Base-by-base conservation (phyloP, 2,329 filamentous ascomycete genomes). In the Neoarthrinium moseri region DNA sequence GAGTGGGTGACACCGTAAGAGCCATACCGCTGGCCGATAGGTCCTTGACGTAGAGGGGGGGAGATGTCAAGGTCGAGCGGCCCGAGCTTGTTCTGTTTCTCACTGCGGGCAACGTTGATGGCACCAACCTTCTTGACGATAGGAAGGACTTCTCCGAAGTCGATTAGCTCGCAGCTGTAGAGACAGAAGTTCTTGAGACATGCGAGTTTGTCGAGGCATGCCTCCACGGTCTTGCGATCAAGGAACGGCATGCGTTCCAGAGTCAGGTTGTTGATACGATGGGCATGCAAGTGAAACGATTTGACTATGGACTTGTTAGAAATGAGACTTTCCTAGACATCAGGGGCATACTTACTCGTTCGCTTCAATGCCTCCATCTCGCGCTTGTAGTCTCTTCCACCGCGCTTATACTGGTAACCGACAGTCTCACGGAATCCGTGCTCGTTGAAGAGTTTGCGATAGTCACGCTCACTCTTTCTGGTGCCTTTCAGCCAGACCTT, bases 151-250 rank as follows among this genome's bases (percentile, higher is more conserved):
- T 43, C 17, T 1, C 52, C 51, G 12, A 67, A 51, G 37, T 60
- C 54, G 1, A 67, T 26, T 0, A 65, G 44, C 12, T 63, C 61
- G 41, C 63, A 66, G 6, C 60, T 53, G 22, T 61, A 49, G 1
- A 66, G 38, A 6, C 55, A 50, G 2, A 67, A 24, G 0, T 43
- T 32, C 34, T 55, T 44, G 0, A 67, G 48, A 13, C 48, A 51
- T 0, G 54, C 54, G 23, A 59, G 45, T 1, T 24, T 6, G 2
- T 45, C 23, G 1, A 66, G n/a, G 4, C 60, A 51, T 4, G 39
- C 23, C 30, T 47, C 22, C 3, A 65, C 24, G 1, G 56, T 32
- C 2, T 27, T 6, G 1, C 56, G 4, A 15, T 60, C 51, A 4
- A 66, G 18, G 45, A 53, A 57, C 5, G 30, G 12, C 13, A 35